Base-by-base conservation (phyloP, 768 basidiomycete genomes). In the Dioszegia crocea region DNA sequence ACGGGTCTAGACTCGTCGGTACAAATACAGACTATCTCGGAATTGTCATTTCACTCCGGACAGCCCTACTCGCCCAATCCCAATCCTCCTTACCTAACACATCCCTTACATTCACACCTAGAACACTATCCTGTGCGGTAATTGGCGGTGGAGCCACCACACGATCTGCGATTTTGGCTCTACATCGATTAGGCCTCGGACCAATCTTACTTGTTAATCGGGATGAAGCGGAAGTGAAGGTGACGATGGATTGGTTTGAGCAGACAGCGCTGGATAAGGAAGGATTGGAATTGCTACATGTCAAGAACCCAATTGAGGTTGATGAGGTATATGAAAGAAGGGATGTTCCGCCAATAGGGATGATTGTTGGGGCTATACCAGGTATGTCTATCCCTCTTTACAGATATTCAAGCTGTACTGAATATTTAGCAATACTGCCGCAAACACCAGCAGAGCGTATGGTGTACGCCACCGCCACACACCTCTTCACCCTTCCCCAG, bases 91-190 rank as follows among this genome's bases (percentile, higher is more conserved):
- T 14, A 33, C 6, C 33, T 6, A 33, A 33, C 14, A 14, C 33
- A 33, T 14, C 33, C 6, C 6, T 14, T 33, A 6, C 38, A 4
- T 43, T 26, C 53, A 11, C 23, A 12, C 24, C 16, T 4, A 29
- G 40, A 17, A 29, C 14, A 23, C 12, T 19, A 4, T 29, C 55
- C 16, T 41, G 23, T 14, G 55, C 55, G 19, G 55, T 56, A 19
- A 56, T 56, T 16, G 55, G 55, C 29, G 55, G 55, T 8, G 55
- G 55, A 45, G 55, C 55, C 3, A 56, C 55, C 24, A 56, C 55
- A 5, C 55, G 55, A 10, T 56, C 55, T 1, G 55, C 55, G 16
- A 46, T 56, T 9, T 29, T 45, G 11, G 41, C 55, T 2, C 43
- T 56, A 16, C 44, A 46, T 21, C 29, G 33, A 31, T 16, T 56